Evolutionary conservation across 306 rosid species (phyloP).

Genomic region (Oxytropis ochrocephala): DNA sequence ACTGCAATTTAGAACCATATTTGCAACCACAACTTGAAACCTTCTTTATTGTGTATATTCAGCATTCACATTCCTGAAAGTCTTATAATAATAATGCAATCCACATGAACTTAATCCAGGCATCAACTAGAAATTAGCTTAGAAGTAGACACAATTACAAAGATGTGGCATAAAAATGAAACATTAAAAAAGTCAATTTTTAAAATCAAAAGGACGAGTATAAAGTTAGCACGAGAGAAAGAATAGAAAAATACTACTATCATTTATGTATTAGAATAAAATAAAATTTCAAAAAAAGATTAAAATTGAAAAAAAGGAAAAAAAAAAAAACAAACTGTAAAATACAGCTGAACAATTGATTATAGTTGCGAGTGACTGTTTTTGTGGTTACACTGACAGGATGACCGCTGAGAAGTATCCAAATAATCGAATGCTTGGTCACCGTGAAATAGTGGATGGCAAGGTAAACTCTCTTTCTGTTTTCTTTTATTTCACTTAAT

Average conservation of each 20-base stretch:
- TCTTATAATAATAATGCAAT: no score
- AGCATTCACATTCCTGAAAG: no score
- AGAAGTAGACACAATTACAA: no score
- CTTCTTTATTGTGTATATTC: no score
- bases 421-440: slow-evolving; percentile 67
- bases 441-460: slow-evolving; percentile 56
- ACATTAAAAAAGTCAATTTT: neutral
- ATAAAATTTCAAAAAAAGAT: neutral
- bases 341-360: no score
- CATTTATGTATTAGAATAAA: neutral
- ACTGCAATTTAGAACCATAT: no score
- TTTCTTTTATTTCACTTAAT: neutral
- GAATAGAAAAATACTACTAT: neutral
- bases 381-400: slow-evolving; percentile 28
- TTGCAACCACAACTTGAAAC: no score
- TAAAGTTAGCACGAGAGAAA: neutral
- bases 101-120: no score
- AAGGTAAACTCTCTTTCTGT: slow-evolving; percentile 31
- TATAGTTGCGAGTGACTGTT: neutral
- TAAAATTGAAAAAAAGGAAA: no score
- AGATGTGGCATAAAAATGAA: no score
- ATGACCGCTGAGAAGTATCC: slow-evolving; percentile 64
- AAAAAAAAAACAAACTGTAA: no score
- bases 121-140: no score
- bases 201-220: neutral